Base-by-base conservation (phyloP, 345 rosid genomes). In the Euphorbia peplus region DNA sequence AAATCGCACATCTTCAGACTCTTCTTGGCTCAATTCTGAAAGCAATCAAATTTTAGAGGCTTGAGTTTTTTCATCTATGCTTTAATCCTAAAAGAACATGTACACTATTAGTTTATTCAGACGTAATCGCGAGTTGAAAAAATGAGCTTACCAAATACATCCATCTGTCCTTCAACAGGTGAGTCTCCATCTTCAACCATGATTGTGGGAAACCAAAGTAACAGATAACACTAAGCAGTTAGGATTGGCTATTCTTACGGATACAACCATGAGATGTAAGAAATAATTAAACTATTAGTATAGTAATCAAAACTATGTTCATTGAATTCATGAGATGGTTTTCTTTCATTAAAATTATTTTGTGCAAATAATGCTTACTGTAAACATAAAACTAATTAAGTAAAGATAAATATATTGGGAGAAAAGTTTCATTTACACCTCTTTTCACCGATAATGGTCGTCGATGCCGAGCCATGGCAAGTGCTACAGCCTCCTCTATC, bases 401-500 rank as follows among this genome's bases (percentile, higher is more conserved):
- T 32, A 58, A 30, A 29, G 39, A 35, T 0, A 30, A 59, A 30
- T 1, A 24, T 22, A 3, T 3, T 18, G n/a, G 8, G 8, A 15
- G 16, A 25, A 35, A 7, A 32, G 2, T 62, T 55, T 24, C 29
- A 47, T 32, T 21, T 59, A 35, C 68, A 82, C 87, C 85, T 70
- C 74, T 51, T 85, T 82, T 90, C 8, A 75, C 67, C 6, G 62
- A 71, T 74, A 54, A 67, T 46, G 54, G 48, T 28, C 84, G 86
- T 60, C 98, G 83, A 30, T 76, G 63, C 73, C 81, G 85, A 56
- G 98, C 97, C 92, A 93, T 81, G 60, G 88, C 86, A 70, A 77
- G 83, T 69, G 93, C 86, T 60, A 91, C 82, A 51, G 95, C 92
- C 63, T 91, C 96, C 80, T 81, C 91, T 71, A 80, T 85, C 93